Evolutionary conservation across 2,329 filamentous ascomycete species (phyloP).

Genomic region (Macrophomina pseudophaseolina): DNA sequence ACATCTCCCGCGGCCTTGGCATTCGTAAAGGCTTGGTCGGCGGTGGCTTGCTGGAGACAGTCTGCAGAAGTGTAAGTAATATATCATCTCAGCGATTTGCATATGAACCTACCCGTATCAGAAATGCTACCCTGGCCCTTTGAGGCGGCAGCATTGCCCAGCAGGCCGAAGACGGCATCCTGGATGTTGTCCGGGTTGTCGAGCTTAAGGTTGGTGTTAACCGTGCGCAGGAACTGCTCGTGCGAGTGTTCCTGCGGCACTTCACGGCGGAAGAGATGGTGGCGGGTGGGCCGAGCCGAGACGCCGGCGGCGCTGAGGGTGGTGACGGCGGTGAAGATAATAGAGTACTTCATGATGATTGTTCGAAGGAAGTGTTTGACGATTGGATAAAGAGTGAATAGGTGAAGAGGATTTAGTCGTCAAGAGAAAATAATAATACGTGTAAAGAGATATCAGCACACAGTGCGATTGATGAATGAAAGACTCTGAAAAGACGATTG

Average conservation of each 20-base stretch:
- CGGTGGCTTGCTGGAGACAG: slow-evolving; percentile 64
- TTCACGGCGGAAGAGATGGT: slow-evolving; percentile 47
- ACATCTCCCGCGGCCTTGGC: slow-evolving; percentile 60
- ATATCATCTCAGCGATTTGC: background rate
- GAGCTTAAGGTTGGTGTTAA: slow-evolving; percentile 50
- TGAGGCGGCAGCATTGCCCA: slow-evolving; percentile 58
- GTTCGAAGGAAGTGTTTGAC: background rate
- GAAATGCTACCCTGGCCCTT: slow-evolving; percentile 55
- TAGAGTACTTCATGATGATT: background rate
- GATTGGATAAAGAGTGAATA: background rate
- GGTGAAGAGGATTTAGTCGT: background rate
- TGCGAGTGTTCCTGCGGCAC: slow-evolving; percentile 65
- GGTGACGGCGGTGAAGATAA: background rate
- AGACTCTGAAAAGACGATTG: background rate
- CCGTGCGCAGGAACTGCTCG: slow-evolving; percentile 53
- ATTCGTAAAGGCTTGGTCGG: slow-evolving; percentile 66
- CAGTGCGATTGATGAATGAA: slow-evolving; percentile 4
- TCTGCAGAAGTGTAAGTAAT: slow-evolving; percentile 40
- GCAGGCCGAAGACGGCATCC: slow-evolving; percentile 58
- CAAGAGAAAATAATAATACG: background rate
- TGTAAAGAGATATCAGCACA: background rate
- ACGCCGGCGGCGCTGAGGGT: slow-evolving; percentile 39
- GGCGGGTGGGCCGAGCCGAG: slow-evolving; percentile 34
- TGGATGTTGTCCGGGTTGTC: slow-evolving; percentile 57
- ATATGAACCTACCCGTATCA: slow-evolving; percentile 46